Evolutionary conservation across 1,139 yeast genomes (phyloP).

Genomic region (Geotrichum aggregatum): DNA sequence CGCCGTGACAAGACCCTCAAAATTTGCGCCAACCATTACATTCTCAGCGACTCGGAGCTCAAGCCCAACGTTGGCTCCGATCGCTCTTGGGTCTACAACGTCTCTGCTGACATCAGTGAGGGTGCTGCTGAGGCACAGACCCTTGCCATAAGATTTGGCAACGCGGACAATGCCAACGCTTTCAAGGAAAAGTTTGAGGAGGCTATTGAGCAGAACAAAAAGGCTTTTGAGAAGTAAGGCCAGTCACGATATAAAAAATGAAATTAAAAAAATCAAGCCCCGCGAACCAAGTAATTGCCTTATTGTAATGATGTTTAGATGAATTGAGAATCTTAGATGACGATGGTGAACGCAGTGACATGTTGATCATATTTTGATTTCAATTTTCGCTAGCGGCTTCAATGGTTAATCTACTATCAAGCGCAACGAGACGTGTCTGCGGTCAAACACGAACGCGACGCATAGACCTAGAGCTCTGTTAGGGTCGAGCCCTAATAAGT

Average conservation of each 20-base stretch:
- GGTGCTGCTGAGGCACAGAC: constrained; percentile 96
- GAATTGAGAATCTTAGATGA: not conserved
- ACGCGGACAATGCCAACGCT: constrained; percentile 93
- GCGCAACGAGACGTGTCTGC: not conserved
- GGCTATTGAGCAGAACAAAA: constrained; percentile 65
- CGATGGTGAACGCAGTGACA: not conserved
- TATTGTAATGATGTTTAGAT: not conserved
- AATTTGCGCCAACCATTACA: constrained; percentile 93
- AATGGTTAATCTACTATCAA: not conserved
- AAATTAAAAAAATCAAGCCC: not conserved
- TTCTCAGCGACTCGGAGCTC: constrained; percentile 77
- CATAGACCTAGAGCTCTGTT: not conserved
- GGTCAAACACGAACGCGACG: not conserved
- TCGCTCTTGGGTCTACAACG: constrained; percentile 96
- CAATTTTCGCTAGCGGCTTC: no score
- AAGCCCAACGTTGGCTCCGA: constrained; percentile 95
- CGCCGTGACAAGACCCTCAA: constrained; percentile 98
- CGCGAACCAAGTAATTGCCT: not conserved
- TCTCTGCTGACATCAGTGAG: constrained; percentile 91
- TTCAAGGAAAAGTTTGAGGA: constrained; percentile 88
- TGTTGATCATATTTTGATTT: no score
- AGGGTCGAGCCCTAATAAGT: constrained; percentile 3
- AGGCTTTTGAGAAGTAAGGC: constrained; percentile 29
- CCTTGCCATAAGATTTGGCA: constrained; percentile 94
- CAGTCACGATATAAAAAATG: not conserved